These are phyloP conservation scores for Talaromyces sp. DNA, from an alignment of 2,329 filamentous ascomycete genomes.

Conservation along the genomic window DNA sequence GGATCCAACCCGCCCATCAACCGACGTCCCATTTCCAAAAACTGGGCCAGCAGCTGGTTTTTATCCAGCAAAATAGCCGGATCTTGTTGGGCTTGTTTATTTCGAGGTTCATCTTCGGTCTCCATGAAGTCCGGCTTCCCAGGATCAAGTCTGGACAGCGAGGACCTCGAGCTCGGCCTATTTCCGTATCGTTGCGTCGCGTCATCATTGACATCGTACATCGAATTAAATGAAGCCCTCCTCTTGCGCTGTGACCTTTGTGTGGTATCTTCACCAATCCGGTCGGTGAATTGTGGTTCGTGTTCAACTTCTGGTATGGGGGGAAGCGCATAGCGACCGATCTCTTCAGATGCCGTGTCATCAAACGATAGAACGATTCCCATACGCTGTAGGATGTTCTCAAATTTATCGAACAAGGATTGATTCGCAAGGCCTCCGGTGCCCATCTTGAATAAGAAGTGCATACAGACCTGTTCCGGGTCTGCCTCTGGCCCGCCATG, in stretches of 20 bases:
- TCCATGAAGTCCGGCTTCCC: constrained; percentile 36
- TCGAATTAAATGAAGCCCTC: constrained; percentile 54
- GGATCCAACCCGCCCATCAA: constrained; percentile 34
- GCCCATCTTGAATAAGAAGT: constrained; percentile 75
- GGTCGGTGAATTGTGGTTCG: constrained; percentile 22
- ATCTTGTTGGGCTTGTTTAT: constrained; percentile 19
- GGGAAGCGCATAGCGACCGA: constrained; percentile 31
- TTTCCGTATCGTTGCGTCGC: constrained; percentile 44
- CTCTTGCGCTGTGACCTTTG: constrained; percentile 34
- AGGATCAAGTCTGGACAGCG: constrained; percentile 40
- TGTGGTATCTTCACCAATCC: constrained; percentile 29
- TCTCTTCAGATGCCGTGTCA: constrained; percentile 37
- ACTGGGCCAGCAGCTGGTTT: constrained; percentile 38
- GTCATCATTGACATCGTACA: constrained; percentile 51
- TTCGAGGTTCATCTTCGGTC: constrained; percentile 20
- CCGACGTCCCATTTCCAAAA: constrained; percentile 37
- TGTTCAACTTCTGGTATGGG: constrained; percentile 19
- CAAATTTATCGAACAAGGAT: constrained; percentile 66
- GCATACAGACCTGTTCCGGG: constrained; percentile 69
- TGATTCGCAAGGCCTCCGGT: constrained; percentile 54
- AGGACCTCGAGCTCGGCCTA: constrained; percentile 43
- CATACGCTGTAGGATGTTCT: constrained; percentile 63
- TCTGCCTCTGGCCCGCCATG: constrained; percentile 64
- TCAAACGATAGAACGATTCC: constrained; percentile 67
- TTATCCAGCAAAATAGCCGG: constrained; percentile 29